phyloP scores from a whole-genome alignment of 148 eudicot genomes.

The Polygonum aviculare region DNA sequence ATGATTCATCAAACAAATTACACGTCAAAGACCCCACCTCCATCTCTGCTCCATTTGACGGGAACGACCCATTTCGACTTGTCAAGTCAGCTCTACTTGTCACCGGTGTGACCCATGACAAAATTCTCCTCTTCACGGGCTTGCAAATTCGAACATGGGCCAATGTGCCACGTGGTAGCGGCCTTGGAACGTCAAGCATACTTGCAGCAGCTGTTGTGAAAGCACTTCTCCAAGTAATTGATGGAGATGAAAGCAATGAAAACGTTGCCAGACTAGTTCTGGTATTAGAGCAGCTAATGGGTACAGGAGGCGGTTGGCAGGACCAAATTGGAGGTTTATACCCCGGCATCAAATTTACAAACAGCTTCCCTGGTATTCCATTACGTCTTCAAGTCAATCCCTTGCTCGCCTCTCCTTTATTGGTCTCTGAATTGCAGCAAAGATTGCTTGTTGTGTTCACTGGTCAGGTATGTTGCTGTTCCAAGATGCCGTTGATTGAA shows the following conservation, averaged over 20 bases:
- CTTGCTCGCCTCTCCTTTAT: slow-evolving; percentile 54
- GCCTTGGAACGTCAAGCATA: slow-evolving; percentile 96
- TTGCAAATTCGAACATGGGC: slow-evolving; percentile 84
- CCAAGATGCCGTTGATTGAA: too few species aligned
- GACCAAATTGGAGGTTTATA: slow-evolving; percentile 96
- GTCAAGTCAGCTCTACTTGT: slow-evolving; percentile 90
- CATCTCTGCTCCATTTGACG: slow-evolving; percentile 68
- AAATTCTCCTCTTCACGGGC: slow-evolving; percentile 37
- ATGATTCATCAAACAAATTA: slow-evolving; percentile 59
- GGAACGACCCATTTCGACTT: slow-evolving; percentile 77
- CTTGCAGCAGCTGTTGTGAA: slow-evolving; percentile 97
- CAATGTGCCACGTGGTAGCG: slow-evolving; percentile 97
- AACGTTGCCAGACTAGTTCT: slow-evolving; percentile 83
- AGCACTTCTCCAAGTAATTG: slow-evolving; percentile 73
- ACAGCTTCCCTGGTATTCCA: slow-evolving; percentile 92
- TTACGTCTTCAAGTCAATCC: slow-evolving; percentile 87
- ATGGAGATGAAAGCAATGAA: slow-evolving; percentile 71
- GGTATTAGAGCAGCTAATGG: slow-evolving; percentile 97
- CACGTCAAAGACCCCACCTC: slow-evolving; percentile 44
- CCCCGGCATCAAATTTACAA: slow-evolving; percentile 79
- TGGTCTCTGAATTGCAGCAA: slow-evolving; percentile 58
- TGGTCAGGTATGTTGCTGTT: slow-evolving; percentile 63
- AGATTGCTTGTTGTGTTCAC: slow-evolving; percentile 93
- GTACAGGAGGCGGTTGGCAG: slow-evolving; percentile 99
- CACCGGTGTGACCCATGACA: slow-evolving; percentile 53